Conservation (phyloP, 2,329 filamentous ascomycete species). For the Calonectria honghensis region DNA sequence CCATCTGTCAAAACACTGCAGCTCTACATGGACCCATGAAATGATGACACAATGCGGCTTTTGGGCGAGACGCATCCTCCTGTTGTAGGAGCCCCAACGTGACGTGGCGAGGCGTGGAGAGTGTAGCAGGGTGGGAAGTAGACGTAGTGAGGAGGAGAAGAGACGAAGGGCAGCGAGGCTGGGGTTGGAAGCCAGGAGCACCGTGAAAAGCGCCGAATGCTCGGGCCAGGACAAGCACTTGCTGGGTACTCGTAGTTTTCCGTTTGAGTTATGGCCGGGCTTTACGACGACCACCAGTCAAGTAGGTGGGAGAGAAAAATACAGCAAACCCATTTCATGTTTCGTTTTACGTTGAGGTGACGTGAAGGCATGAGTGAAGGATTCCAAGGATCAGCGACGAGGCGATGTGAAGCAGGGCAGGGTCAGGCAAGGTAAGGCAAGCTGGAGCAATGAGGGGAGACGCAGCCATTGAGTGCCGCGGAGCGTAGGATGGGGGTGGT, state of each 20-base stretch:
- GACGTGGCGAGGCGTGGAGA: constrained; percentile 38
- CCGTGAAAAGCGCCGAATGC: constrained; percentile 14
- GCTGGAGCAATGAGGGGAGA: constrained; percentile 1
- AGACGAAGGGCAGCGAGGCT: constrained; percentile 3
- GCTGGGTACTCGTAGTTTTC: constrained; percentile 5
- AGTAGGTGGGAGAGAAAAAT: constrained; percentile 2
- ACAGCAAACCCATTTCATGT: constrained; percentile 30
- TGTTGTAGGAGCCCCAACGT: not conserved
- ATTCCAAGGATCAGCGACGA: constrained; percentile 9
- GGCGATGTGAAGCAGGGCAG: constrained; percentile 17
- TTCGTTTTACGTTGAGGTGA: constrained; percentile 36
- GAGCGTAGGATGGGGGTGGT: not conserved
- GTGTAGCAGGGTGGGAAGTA: constrained; percentile 37
- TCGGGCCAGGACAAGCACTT: constrained; percentile 1
- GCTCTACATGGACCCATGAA: constrained; percentile 2
- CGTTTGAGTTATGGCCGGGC: constrained; percentile 7
- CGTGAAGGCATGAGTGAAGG: constrained; percentile 28
- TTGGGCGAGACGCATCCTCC: constrained; percentile 26
- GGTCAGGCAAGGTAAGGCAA: not conserved
- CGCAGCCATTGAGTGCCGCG: constrained; percentile 1
- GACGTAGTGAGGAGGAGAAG: constrained; percentile 23
- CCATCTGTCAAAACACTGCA: constrained; percentile 9
- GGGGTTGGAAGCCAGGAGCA: constrained; percentile 4
- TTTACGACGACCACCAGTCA: not conserved
- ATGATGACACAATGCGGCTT: constrained; percentile 26